phyloP scores from a whole-genome alignment of 2,329 filamentous ascomycete species.

The Polytolypa hystricis region DNA sequence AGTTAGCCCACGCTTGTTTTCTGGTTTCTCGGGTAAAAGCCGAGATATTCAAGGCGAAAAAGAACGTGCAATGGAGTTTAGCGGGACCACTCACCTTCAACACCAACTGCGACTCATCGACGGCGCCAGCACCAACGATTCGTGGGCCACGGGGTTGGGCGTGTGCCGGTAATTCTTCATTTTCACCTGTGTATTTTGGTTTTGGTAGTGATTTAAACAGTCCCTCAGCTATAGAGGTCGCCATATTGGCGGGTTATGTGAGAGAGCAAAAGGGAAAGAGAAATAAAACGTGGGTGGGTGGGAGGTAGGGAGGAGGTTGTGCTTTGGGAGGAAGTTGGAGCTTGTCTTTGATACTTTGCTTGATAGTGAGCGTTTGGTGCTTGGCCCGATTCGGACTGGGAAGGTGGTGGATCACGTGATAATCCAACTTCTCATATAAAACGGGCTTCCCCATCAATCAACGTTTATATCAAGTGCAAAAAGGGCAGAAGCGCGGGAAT shows the following conservation, averaged over 20 bases:
- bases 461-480: no score
- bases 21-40: not conserved
- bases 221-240: conserved; percentile 56
- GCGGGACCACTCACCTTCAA: conserved; percentile 46
- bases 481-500: no score
- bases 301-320: not conserved
- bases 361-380: not conserved
- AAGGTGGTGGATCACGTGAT: no score
- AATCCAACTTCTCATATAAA: no score
- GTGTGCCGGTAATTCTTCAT: conserved; percentile 65
- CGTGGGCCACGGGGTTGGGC: conserved; percentile 68
- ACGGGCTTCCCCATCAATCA: no score
- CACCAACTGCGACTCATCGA: conserved; percentile 78
- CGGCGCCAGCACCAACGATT: conserved; percentile 65
- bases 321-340: not conserved
- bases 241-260: conserved; percentile 5
- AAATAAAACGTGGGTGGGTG: not conserved
- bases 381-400: no score
- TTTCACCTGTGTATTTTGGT: conserved; percentile 81
- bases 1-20: no score
- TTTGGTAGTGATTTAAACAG: conserved; percentile 74
- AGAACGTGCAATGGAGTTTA: not conserved
- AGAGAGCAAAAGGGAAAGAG: not conserved
- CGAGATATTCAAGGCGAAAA: not conserved
- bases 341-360: no score